These are phyloP conservation scores for Calophaca sinica DNA, from an alignment of 306 rosid genomes.

Conservation along the genomic window DNA sequence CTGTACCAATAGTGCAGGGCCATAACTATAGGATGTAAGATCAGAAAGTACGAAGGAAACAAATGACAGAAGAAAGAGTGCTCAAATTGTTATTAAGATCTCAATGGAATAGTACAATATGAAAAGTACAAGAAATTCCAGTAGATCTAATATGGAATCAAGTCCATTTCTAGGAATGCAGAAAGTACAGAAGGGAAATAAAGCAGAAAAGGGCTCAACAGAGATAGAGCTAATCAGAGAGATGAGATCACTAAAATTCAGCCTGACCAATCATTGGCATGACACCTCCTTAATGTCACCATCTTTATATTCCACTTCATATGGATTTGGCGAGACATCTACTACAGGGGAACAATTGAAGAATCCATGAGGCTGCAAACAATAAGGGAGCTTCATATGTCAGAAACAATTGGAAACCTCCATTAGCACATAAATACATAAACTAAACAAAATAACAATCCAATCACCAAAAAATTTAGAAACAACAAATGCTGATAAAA, in stretches of 20 bases:
- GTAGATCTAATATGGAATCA: too few relatives aligned
- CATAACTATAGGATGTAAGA: neutral
- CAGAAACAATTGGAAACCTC: conserved; percentile 28
- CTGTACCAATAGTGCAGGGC: neutral
- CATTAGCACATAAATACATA: conserved; percentile 12
- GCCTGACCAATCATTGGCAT: too few relatives aligned
- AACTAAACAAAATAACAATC: neutral
- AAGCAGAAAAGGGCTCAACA: too few relatives aligned
- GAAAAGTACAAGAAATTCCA: too few relatives aligned
- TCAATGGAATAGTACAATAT: too few relatives aligned
- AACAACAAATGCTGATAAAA: neutral
- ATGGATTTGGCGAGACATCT: conserved; percentile 75
- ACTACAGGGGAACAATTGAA: conserved; percentile 85
- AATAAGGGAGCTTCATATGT: conserved; percentile 45
- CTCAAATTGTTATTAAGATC: too few relatives aligned
- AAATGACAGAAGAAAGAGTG: too few relatives aligned
- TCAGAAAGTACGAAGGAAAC: too few relatives aligned
- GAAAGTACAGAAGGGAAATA: too few relatives aligned
- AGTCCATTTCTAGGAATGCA: too few relatives aligned
- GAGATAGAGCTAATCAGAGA: too few relatives aligned
- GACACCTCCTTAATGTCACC: conserved; percentile 49
- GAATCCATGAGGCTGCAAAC: conserved; percentile 94
- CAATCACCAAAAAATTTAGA: neutral
- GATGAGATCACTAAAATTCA: too few relatives aligned
- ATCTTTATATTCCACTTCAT: conserved; percentile 69